Evolutionary conservation across 768 basidiomycete genomes (phyloP), one percentile per base, ranked within the genome.

Genomic region (Leccinum aurantiacum): DNA sequence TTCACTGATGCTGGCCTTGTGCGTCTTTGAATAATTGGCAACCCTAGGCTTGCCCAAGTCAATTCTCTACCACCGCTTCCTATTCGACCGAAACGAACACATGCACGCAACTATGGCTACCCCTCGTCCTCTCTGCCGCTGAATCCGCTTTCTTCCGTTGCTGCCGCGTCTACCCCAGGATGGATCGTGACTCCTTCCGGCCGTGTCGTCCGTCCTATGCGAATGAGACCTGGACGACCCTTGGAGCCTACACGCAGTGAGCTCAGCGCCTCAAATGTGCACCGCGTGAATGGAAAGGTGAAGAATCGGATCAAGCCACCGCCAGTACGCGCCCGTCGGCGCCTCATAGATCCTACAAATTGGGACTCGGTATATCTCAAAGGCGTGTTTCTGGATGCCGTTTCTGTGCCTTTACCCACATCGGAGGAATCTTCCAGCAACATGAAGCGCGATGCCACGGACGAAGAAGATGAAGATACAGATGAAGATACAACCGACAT

Each of bases 161-260:
- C 83, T 61, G 88, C 84, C 47, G 86, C 77, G 8, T 70, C 71
- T 7, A 66, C 68, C 14, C 83, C 81, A 6, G 88, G 87, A 7
- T 94, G 93, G 93, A 82, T 80, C 54, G 82, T 85, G 47, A 90
- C 89, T 0, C 73, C 84, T 3, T 80, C 87, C 3, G 87, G 88
- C 0, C 81, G 89, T 11, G 74, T 91, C 15, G 76, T 91, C 6
- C 78, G 81, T 3, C 86, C 88, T 2, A 76, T 90, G 63, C 80
- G 84, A 44, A 90, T 91, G 82, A 81, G 90, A 4, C 91, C 93
- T 4, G 73, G 68, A 9, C 81, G 79, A 44, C 90, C 91, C 3
- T 71, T 94, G 14, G 72, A 69, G 6, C 71, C 70, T 9, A 61
- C 65, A 3, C 53, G 46, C 1, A 53, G 35, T 46, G 64, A 60